Base-by-base conservation (phyloP, 2,329 filamentous ascomycete species). In the Penicillium nordicum region DNA sequence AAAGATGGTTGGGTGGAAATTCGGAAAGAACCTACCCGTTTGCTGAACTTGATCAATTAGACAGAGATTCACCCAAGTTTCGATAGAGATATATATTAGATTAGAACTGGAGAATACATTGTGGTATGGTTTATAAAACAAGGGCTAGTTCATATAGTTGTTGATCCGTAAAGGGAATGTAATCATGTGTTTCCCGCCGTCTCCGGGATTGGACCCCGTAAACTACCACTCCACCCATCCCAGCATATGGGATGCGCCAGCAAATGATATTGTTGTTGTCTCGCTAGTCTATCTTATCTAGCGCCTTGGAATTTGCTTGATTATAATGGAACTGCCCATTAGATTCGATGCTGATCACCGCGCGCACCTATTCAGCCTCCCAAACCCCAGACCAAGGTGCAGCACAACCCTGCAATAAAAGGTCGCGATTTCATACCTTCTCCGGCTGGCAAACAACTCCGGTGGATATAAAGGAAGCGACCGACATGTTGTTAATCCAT, bases 401-500 rank as follows among this genome's bases (percentile, higher is more conserved):
- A 55, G 42, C 57, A 36, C 30, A 58, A 23, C 52, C 50, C 52
- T 62, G 57, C 55, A 58, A 62, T 50, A 63, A 65, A 37, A 69
- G 57, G 50, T 62, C 61, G 18, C 65, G 55, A 53, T 75, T 71
- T 53, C 62, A 64, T 52, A 68, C 73, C 18, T 61, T 75, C 43
- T 61, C 68, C 21, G 73, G 73, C 60, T 76, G 74, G 74, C 67
- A 59, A 46, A 60, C 66, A 51, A 60, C 62, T 46, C 55, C 61
- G 36, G 57, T 58, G 21, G 63, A 70, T 57, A 52, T 57, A 29
- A 56, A 55, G 49, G 57, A 60, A 47, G 63, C 63, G 41, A 60
- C 61, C 56, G 65, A 74, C 27, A 97, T 97, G 94, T 81, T 97
- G 63, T 85, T 97, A 71, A 79, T 96, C 59, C 90, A 97, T 76